Evolutionary conservation across 1,284 basidiomycete species (phyloP).

Genomic region (Salmacisia buchloeana): DNA sequence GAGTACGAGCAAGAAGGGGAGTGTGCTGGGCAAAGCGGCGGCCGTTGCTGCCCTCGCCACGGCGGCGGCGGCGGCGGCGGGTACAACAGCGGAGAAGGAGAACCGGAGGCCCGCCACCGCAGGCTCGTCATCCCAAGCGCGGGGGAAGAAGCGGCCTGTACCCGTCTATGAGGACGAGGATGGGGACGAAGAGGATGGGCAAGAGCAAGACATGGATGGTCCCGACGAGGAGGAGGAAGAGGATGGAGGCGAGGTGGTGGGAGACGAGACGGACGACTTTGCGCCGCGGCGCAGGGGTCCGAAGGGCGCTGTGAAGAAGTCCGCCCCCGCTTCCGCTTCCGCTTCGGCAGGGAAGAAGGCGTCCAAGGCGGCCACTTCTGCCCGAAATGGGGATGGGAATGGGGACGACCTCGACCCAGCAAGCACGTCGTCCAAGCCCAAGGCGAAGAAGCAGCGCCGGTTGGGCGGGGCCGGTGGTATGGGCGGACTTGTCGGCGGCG

Average conservation of each 20-base stretch:
- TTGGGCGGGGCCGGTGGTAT: not conserved
- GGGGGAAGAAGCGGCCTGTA: too few species aligned
- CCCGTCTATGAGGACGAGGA: too few species aligned
- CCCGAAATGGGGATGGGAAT: not conserved
- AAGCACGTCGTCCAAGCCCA: not conserved
- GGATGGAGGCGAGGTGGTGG: not conserved
- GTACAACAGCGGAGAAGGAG: too few species aligned
- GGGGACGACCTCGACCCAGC: not conserved
- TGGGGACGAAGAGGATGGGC: not conserved
- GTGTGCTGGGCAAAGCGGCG: too few species aligned
- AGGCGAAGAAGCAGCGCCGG: constrained; percentile 4
- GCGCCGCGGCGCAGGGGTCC: not conserved
- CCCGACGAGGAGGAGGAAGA: not conserved
- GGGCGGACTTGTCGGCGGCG: not conserved
- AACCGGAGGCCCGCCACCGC: too few species aligned
- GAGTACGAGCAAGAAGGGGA: too few species aligned
- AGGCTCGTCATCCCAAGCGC: too few species aligned
- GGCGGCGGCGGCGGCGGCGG: too few species aligned
- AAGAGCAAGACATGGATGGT: not conserved
- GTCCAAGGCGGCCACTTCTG: not conserved
- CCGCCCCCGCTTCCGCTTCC: not conserved
- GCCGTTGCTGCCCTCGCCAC: too few species aligned
- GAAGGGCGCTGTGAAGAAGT: not conserved
- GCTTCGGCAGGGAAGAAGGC: not conserved
- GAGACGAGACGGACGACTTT: not conserved